Percentiles rank a stretch among this genome's conserved stretches.
phyloP scores from a whole-genome alignment of 1,284 basidiomycete genomes.

The Irpex sp. region DNA sequence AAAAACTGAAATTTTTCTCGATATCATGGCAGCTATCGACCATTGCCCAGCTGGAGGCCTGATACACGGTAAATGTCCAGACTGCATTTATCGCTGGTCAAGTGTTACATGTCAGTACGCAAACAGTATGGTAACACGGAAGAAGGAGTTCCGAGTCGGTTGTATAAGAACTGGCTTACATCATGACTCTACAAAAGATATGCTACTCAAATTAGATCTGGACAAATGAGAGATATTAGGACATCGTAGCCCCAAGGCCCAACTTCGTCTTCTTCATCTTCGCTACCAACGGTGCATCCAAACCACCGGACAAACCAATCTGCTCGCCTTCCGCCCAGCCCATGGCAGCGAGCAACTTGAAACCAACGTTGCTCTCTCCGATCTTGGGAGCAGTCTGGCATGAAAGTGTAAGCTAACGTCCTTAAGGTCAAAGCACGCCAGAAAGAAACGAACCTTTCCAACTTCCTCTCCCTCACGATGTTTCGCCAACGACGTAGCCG shows the following conservation, averaged over 20 bases:
- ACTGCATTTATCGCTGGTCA: too few relatives aligned
- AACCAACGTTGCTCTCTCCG: conserved; percentile 64
- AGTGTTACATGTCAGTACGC: too few relatives aligned
- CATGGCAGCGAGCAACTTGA: conserved; percentile 72
- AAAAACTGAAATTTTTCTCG: too few relatives aligned
- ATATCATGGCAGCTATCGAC: too few relatives aligned
- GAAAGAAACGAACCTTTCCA: conserved; percentile 47
- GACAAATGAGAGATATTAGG: neutral
- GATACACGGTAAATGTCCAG: too few relatives aligned
- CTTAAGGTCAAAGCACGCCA: conserved; percentile 1
- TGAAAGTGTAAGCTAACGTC: neutral
- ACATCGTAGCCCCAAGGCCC: conserved; percentile 54
- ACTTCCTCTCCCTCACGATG: conserved; percentile 73
- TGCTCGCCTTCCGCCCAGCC: conserved; percentile 69
- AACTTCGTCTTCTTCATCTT: conserved; percentile 72
- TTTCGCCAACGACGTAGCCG: conserved; percentile 26
- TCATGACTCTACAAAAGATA: too few relatives aligned
- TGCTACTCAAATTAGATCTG: too few relatives aligned
- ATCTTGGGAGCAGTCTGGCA: conserved; percentile 67
- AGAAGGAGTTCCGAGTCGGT: too few relatives aligned
- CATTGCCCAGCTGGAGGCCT: too few relatives aligned
- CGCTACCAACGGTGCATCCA: conserved; percentile 64
- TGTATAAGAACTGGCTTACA: too few relatives aligned
- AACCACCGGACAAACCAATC: conserved; percentile 57
- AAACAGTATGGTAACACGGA: too few relatives aligned